phyloP scores from a whole-genome alignment of 495 filamentous ascomycete species.

The Pseudomonodictys pantanalensis region DNA sequence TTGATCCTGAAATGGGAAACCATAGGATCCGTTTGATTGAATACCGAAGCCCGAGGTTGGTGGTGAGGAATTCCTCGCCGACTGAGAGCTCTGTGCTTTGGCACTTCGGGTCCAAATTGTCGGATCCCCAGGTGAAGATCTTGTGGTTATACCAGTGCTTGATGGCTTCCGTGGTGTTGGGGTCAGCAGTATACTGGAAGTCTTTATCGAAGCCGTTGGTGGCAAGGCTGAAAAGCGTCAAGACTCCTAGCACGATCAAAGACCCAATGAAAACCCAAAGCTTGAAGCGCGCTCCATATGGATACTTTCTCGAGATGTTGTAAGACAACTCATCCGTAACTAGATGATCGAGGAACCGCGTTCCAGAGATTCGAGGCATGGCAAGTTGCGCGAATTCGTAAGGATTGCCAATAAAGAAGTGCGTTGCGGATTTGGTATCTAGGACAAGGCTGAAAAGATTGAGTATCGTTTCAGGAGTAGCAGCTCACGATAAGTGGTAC shows the following conservation, averaged over 20 bases:
- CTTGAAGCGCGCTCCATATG: conserved; percentile 11
- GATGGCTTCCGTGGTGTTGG: conserved; percentile 11
- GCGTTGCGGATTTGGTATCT: too few relatives aligned
- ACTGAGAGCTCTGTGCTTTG: conserved; percentile 15
- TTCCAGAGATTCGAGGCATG: too few relatives aligned
- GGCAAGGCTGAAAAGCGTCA: conserved; percentile 20
- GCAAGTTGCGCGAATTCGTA: too few relatives aligned
- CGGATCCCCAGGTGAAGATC: conserved; percentile 17
- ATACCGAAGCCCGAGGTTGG: conserved; percentile 25
- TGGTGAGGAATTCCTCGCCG: conserved; percentile 22
- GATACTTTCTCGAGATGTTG: conserved; percentile 17
- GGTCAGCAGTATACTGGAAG: conserved; percentile 10
- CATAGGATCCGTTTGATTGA: conserved; percentile 5
- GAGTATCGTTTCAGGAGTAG: too few relatives aligned
- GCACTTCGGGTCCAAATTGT: conserved; percentile 21
- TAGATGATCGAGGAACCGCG: neutral
- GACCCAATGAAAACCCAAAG: neutral
- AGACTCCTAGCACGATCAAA: neutral
- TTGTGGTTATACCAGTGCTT: conserved; percentile 19
- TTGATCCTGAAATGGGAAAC: neutral
- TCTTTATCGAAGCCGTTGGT: conserved; percentile 21
- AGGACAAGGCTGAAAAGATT: too few relatives aligned
- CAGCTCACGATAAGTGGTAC: too few relatives aligned
- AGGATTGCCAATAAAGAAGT: too few relatives aligned
- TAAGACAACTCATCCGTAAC: conserved; percentile 10